Conservation (phyloP, 1,284 basidiomycete genomes). For the Salmacisia buchloeana region DNA sequence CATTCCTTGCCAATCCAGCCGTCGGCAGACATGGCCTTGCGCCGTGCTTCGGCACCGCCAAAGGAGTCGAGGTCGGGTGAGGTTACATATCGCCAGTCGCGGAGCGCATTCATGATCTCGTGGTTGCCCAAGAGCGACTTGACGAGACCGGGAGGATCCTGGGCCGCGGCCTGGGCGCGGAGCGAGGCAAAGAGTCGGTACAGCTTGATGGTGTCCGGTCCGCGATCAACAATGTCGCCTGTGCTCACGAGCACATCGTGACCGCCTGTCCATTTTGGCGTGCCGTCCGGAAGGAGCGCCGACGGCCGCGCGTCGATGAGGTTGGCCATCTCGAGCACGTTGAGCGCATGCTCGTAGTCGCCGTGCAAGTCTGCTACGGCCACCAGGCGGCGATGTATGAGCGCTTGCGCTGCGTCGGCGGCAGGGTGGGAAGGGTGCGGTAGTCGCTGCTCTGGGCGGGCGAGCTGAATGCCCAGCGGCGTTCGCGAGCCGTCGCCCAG, state of each 20-base stretch:
- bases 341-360: conserved; percentile 38
- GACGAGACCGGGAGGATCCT: conserved; percentile 30
- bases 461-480: background rate
- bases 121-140: conserved; percentile 37
- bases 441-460: background rate
- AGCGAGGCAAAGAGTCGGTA: conserved; percentile 38
- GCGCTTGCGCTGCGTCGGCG: background rate
- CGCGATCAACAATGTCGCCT: conserved; percentile 48
- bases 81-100: conserved; percentile 54
- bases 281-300: background rate
- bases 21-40: conserved; percentile 50
- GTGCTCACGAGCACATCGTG: conserved; percentile 42
- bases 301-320: conserved; percentile 16
- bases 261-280: conserved; percentile 31
- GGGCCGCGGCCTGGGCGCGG: conserved; percentile 21
- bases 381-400: conserved; percentile 23
- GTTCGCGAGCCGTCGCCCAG: too few relatives aligned
- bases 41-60: conserved; percentile 28
- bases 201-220: conserved; percentile 45
- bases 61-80: conserved; percentile 50
- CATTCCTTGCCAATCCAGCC: conserved; percentile 47
- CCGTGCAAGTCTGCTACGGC: conserved; percentile 47
- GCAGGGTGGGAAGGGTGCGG: background rate
- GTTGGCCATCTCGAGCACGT: conserved; percentile 37
- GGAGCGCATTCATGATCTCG: conserved; percentile 48